Percentiles rank a stretch among this genome's conserved stretches.
Conservation (phyloP, 768 basidiomycete species). For the Psilocybe azurescens region DNA sequence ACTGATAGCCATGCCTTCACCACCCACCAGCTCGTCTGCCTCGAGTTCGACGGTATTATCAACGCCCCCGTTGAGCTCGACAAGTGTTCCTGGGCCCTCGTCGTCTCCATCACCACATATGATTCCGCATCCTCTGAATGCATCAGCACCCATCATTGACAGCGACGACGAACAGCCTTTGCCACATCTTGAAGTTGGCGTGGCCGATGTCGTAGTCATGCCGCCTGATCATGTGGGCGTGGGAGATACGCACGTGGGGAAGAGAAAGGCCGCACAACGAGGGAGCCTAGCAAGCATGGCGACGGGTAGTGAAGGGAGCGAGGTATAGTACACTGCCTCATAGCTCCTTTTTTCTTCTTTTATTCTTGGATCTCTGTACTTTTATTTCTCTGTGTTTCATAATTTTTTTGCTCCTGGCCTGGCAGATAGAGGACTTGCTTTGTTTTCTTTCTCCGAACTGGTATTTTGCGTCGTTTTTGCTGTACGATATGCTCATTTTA, state of each 20-base stretch:
- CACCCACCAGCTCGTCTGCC: background rate
- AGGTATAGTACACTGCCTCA: background rate
- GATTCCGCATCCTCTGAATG: background rate
- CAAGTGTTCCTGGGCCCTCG: conserved; percentile 1
- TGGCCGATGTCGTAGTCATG: conserved; percentile 30
- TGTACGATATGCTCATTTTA: background rate
- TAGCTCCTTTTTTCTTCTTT: background rate
- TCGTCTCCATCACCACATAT: background rate
- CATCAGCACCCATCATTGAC: background rate
- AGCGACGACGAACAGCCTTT: conserved; percentile 27
- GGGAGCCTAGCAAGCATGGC: conserved; percentile 4
- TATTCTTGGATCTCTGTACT: background rate
- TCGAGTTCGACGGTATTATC: conserved; percentile 3
- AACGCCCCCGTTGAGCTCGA: background rate
- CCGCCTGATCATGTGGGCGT: conserved; percentile 6
- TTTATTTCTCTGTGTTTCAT: background rate
- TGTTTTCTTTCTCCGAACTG: background rate
- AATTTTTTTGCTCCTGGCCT: background rate
- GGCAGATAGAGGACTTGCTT: background rate
- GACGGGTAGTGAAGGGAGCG: conserved; percentile 1
- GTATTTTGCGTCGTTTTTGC: background rate
- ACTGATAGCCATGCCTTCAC: conserved; percentile 40
- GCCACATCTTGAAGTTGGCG: conserved; percentile 38
- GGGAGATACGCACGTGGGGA: background rate
- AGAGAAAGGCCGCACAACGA: conserved; percentile 1